Evolutionary conservation across 2,329 filamentous ascomycete genomes (phyloP).

Genomic region (Cytospora schulzeri): DNA sequence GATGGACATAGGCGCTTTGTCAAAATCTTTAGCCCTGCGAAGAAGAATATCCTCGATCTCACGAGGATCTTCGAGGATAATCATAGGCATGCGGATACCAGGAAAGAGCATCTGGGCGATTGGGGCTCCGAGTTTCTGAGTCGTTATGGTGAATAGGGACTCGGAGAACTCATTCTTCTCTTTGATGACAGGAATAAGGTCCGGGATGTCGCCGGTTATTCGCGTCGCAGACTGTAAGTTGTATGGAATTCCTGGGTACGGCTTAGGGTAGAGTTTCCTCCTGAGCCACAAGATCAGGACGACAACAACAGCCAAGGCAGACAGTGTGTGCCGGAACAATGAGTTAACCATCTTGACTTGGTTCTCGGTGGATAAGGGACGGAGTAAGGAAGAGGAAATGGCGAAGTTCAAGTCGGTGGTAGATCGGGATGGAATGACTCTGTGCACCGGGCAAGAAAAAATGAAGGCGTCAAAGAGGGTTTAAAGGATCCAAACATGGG

Average conservation of each 20-base stretch:
- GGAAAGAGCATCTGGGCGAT: constrained; percentile 34
- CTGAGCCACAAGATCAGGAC: background rate
- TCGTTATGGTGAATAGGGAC: constrained; percentile 10
- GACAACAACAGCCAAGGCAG: background rate
- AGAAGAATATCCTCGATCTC: constrained; percentile 37
- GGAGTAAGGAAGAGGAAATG: no score
- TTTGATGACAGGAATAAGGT: background rate
- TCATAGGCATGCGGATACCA: constrained; percentile 28
- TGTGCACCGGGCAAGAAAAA: no score
- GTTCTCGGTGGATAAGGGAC: background rate
- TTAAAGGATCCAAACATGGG: no score
- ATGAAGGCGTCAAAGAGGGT: no score
- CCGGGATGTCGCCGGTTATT: constrained; percentile 9
- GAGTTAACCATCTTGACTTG: background rate
- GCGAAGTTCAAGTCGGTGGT: no score
- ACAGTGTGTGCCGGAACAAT: background rate
- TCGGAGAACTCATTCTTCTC: constrained; percentile 11
- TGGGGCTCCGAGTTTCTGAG: constrained; percentile 24
- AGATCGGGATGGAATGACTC: no score
- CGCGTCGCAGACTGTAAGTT: background rate
- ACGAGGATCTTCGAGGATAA: constrained; percentile 34
- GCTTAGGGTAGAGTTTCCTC: constrained; percentile 4
- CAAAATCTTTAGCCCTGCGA: constrained; percentile 37
- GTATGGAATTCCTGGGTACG: constrained; percentile 13
- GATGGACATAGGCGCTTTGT: constrained; percentile 33